Base-by-base conservation (phyloP, 116 monocot species). In the Zostera marina region DNA sequence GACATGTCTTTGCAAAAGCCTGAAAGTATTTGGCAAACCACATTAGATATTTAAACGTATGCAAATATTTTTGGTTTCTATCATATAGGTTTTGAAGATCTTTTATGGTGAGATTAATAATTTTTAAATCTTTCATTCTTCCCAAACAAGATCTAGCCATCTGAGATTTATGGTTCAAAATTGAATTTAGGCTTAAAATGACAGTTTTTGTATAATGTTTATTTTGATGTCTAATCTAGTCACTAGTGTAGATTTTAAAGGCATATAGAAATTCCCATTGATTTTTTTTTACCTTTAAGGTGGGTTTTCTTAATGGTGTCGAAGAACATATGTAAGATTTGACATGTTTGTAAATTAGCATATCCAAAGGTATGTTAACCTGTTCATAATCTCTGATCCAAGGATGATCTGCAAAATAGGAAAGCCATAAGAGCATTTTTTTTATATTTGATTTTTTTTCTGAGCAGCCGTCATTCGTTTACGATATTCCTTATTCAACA, bases 401-500 rank as follows among this genome's bases (percentile, higher is more conserved):
- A 55, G 59, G 59, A 59, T 59, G 59, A 59, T 22, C 59, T 59
- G 59, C 44, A 42, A 12, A 40, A 11, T 11, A 59, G 10, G 43
- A 42, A 19, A 32, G 0, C 32, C 32, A 10, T 9, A 20, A 40
- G 20, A 42, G 12, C 8, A 41, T 51, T 51, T 51, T 6, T 45
- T 51, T 51, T 51, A n/a, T n/a, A n/a, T n/a, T n/a, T n/a, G n/a
- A n/a, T n/a, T n/a, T 21, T 9, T 19, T 51, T 8, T 55, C 22
- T 93, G 93, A 10, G 72, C 39, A 45, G 93, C 93, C 19, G 88
- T 84, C 77, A 94, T 79, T 75, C 93, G 70, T 63, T 72, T 94
- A 9, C 88, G 74, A 53, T 82, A 88, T 69, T 94, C 93, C 63
- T 94, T 94, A 54, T 88, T 81, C 26, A 94, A 69, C 60, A 94